These are phyloP conservation scores for Pseudozyma sp. DNA, from an alignment of 1,284 basidiomycete species.

Conservation along the genomic window DNA sequence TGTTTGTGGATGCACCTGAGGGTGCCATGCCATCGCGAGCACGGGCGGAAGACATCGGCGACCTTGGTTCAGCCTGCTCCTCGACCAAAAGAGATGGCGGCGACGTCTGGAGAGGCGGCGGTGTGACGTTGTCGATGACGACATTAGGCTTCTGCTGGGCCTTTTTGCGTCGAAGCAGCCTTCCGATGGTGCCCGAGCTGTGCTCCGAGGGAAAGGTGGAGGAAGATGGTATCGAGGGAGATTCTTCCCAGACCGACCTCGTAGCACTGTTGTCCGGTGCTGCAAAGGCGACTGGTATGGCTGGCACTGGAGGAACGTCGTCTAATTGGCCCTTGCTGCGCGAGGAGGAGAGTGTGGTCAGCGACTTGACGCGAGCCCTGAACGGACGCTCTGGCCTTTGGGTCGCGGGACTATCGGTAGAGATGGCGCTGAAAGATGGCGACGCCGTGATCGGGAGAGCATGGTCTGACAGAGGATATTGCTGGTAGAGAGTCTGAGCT, in stretches of 20 bases:
- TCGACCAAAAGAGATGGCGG: conserved; percentile 11
- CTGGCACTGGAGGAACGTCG: conserved; percentile 21
- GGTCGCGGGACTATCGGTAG: background rate
- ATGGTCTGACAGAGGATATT: background rate
- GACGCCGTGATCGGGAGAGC: conserved; percentile 1
- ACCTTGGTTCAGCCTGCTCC: conserved; percentile 25
- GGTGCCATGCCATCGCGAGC: conserved; percentile 17
- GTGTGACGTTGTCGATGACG: conserved; percentile 17
- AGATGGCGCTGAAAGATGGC: conserved; percentile 1
- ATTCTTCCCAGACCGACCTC: conserved; percentile 34
- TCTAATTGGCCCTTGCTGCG: conserved; percentile 20
- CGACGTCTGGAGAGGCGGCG: conserved; percentile 21
- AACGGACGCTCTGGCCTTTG: conserved; percentile 24
- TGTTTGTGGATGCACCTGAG: background rate
- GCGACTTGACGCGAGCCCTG: conserved; percentile 33
- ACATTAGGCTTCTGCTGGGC: conserved; percentile 16
- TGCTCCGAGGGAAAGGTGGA: conserved; percentile 30
- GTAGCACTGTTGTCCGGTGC: conserved; percentile 7
- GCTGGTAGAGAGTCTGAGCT: conserved; percentile 1
- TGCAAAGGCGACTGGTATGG: conserved; percentile 17
- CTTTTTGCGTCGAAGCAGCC: conserved; percentile 27
- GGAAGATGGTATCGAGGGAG: conserved; percentile 11
- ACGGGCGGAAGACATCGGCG: conserved; percentile 36
- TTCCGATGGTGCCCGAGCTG: conserved; percentile 18
- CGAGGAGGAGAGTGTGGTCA: conserved; percentile 28